A percentile compares a stretch with the other conserved stretches of the same genome.
Evolutionary conservation across 2,329 filamentous ascomycete species (phyloP).

Genomic region (Sarocladium strictum): DNA sequence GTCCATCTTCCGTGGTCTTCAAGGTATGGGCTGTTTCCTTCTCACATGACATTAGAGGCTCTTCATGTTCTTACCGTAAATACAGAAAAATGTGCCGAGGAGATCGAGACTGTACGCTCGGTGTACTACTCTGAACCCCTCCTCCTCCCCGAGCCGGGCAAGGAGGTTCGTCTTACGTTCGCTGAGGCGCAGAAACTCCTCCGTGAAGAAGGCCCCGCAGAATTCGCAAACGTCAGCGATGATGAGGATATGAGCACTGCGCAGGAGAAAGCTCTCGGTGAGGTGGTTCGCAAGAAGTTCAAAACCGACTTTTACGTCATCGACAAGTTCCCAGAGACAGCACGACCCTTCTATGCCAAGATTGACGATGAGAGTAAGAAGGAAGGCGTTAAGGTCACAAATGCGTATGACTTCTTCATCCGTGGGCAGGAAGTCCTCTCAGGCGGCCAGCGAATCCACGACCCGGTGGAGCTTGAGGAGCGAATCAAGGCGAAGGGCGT

Average conservation of each 20-base stretch:
- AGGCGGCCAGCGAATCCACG: constrained; percentile 86
- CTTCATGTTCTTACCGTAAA: too few species aligned
- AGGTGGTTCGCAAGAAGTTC: constrained; percentile 80
- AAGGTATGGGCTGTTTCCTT: too few species aligned
- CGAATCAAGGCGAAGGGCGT: constrained; percentile 76
- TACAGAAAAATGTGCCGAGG: constrained; percentile 54
- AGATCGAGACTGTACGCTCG: constrained; percentile 66
- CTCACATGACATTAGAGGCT: too few species aligned
- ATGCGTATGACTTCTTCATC: constrained; percentile 78
- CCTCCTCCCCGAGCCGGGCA: constrained; percentile 66
- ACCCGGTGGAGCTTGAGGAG: constrained; percentile 66
- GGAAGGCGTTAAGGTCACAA: constrained; percentile 40
- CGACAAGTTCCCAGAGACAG: constrained; percentile 88
- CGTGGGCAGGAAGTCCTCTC: constrained; percentile 89
- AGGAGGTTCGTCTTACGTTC: constrained; percentile 72
- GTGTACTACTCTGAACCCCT: constrained; percentile 75
- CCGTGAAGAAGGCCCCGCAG: constrained; percentile 63
- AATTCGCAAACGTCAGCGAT: constrained; percentile 63
- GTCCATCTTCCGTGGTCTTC: constrained; percentile 71
- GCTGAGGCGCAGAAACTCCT: constrained; percentile 73
- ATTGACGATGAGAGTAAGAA: constrained; percentile 60
- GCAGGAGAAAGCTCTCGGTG: constrained; percentile 84
- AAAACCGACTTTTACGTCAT: constrained; percentile 94
- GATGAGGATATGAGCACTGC: constrained; percentile 76
- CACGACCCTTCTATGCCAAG: constrained; percentile 92